Evolutionary conservation across 495 filamentous ascomycete genomes (phyloP).

Genomic region (Bathelium albidoporum): DNA sequence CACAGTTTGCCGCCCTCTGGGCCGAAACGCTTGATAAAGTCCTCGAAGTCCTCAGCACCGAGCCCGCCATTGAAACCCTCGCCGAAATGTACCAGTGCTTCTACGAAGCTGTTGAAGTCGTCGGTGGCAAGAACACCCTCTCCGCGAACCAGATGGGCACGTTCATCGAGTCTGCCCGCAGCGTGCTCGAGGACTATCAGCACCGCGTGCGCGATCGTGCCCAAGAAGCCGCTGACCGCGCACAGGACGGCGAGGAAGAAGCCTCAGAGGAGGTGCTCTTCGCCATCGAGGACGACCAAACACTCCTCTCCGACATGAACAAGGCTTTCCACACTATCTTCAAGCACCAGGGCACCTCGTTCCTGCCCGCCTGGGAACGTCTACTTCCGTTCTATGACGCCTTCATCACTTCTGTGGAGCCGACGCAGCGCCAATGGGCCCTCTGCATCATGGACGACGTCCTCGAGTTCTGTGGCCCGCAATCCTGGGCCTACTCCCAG

Average conservation of each 20-base stretch:
- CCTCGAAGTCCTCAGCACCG: constrained; percentile 85
- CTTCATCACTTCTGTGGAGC: constrained; percentile 73
- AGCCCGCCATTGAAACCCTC: constrained; percentile 90
- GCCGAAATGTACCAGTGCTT: constrained; percentile 99
- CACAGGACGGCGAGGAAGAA: constrained; percentile 75
- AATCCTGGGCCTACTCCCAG: constrained; percentile 70
- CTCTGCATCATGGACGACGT: constrained; percentile 98
- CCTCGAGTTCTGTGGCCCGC: constrained; percentile 84
- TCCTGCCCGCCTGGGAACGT: constrained; percentile 79
- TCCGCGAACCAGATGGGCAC: constrained; percentile 64
- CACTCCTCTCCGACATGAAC: constrained; percentile 97
- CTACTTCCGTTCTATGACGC: constrained; percentile 72
- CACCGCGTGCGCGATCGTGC: constrained; percentile 65
- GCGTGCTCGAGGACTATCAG: constrained; percentile 85
- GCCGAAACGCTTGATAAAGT: constrained; percentile 76
- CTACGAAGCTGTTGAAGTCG: constrained; percentile 94
- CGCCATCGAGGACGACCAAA: constrained; percentile 96
- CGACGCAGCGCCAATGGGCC: constrained; percentile 95
- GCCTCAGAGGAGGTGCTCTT: constrained; percentile 70
- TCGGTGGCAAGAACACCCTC: constrained; percentile 67
- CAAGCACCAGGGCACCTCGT: constrained; percentile 78
- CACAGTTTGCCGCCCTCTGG: constrained; percentile 71
- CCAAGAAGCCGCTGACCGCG: constrained; percentile 60
- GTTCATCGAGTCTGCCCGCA: constrained; percentile 76
- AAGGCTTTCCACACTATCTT: constrained; percentile 99